phyloP scores from a whole-genome alignment of 2,329 filamentous ascomycete species.

The Penicillium sp. region DNA sequence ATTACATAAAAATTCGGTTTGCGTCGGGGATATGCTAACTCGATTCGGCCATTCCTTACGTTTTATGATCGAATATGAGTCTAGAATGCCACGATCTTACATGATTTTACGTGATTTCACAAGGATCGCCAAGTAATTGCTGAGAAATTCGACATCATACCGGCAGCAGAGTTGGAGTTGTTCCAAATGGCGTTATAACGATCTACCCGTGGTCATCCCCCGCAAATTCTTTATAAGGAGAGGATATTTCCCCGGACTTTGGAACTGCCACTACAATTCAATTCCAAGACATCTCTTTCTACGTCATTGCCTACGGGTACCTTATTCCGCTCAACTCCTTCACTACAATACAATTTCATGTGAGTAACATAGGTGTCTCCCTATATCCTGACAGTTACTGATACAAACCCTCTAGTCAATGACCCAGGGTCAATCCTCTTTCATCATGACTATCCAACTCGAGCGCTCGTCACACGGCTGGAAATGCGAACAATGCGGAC shows the following conservation, averaged over 20 bases:
- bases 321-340: background rate
- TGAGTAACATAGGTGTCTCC: background rate
- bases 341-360: background rate
- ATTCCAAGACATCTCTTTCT: background rate
- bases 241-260: background rate
- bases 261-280: background rate
- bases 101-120: background rate
- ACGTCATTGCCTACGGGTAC: background rate
- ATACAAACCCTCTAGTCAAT: background rate
- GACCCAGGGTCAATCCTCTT: background rate
- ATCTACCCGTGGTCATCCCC: background rate
- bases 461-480: background rate
- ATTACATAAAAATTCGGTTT: background rate
- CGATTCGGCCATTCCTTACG: background rate
- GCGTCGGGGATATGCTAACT: background rate
- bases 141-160: background rate
- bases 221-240: background rate
- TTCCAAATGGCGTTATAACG: background rate
- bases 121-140: background rate
- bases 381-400: background rate
- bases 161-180: background rate
- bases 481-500: background rate
- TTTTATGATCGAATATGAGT: background rate
- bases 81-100: background rate
- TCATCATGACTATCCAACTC: background rate